A percentile compares a stretch with the other conserved stretches of the same genome.
Evolutionary conservation across 495 filamentous ascomycete genomes (phyloP).

Genomic region (Symbiotaphrina buchneri): DNA sequence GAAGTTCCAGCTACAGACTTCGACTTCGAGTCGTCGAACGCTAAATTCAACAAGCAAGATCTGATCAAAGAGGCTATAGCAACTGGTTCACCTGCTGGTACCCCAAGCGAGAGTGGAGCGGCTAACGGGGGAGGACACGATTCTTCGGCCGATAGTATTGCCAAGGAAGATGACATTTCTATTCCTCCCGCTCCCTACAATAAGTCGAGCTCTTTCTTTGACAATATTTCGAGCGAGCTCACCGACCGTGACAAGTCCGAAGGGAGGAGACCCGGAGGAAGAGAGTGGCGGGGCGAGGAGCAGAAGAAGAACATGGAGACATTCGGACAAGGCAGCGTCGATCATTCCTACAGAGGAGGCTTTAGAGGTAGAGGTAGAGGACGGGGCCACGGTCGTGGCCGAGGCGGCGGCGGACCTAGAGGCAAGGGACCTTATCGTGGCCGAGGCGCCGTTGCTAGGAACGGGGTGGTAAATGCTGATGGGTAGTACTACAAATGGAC

Average conservation of each 20-base stretch:
- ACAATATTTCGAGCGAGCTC: conserved; percentile 87
- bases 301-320: conserved; percentile 93
- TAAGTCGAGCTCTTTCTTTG: conserved; percentile 74
- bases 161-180: conserved; percentile 14
- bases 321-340: conserved; percentile 94
- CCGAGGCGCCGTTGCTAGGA: too few species aligned
- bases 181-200: conserved; percentile 43
- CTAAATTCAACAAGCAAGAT: conserved; percentile 96
- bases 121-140: conserved; percentile 8
- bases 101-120: conserved; percentile 19
- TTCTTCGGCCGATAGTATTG: conserved; percentile 8
- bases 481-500: too few species aligned
- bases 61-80: conserved; percentile 80
- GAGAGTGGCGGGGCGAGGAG: conserved; percentile 82
- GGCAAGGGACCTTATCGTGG: conserved; percentile 24
- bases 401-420: conserved; percentile 34
- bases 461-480: too few species aligned
- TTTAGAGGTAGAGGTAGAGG: conserved; percentile 26
- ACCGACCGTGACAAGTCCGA: conserved; percentile 65
- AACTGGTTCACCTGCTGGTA: conserved; percentile 38
- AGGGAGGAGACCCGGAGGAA: conserved; percentile 48
- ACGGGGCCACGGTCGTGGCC: conserved; percentile 33
- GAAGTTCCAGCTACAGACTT: conserved; percentile 80
- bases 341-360: conserved; percentile 56
- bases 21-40: conserved; percentile 82